These are phyloP conservation scores for Cystofilobasidium ferigula DNA, from an alignment of 768 basidiomycete species.

Conservation along the genomic window DNA sequence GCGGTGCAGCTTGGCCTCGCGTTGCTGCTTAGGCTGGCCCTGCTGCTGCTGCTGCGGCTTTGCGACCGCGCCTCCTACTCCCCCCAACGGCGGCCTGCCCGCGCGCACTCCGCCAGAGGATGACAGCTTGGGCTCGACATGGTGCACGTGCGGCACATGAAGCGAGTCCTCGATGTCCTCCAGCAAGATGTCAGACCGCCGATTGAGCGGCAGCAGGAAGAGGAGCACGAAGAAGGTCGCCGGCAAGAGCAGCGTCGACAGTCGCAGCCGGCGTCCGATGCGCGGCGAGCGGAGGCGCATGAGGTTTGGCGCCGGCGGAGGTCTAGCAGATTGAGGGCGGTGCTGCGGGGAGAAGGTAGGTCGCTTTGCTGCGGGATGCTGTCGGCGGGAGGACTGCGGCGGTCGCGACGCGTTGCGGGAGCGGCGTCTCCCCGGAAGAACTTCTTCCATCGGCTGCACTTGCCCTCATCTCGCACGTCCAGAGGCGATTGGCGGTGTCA, in stretches of 20 bases:
- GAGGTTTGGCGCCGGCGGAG: no score
- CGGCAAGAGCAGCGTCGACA: slow-evolving; percentile 16
- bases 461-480: no score
- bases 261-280: slow-evolving; percentile 43
- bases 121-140: background rate
- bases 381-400: no score
- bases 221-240: slow-evolving; percentile 17
- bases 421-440: no score
- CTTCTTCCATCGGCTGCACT: no score
- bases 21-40: background rate
- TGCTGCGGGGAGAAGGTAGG: no score
- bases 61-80: background rate
- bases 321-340: background rate
- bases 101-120: background rate
- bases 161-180: slow-evolving; percentile 17
- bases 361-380: no score
- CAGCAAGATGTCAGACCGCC: slow-evolving; percentile 12
- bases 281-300: background rate
- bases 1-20: background rate
- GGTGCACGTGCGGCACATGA: slow-evolving; percentile 16
- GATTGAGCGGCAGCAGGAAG: slow-evolving; percentile 22
- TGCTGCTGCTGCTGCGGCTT: background rate
- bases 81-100: background rate
- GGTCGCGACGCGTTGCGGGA: no score
- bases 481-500: no score